Evolutionary conservation across 2,329 filamentous ascomycete genomes (phyloP), one percentile per base, ranked within the genome.

Genomic region (Metarhizium robertsii): DNA sequence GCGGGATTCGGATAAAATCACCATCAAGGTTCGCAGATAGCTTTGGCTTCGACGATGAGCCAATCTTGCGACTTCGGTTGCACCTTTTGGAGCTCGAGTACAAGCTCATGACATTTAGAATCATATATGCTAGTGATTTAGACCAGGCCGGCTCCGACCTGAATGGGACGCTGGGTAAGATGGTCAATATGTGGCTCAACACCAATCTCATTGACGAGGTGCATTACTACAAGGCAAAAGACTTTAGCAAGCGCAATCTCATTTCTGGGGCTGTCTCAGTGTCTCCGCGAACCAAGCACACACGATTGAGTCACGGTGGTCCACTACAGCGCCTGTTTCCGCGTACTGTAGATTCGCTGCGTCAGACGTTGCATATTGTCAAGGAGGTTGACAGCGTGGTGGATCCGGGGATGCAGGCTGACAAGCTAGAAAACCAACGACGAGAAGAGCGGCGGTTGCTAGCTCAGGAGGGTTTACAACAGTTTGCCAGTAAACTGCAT

Each of bases 71-170:
- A 6, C 61, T 66, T 52, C 58, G 60, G 45, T 60, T 66, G 32
- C 64, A 66, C 48, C 60, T 66, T 2, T 55, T 66, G 46, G 64
- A 66, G 55, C 59, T 66, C n/a, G 65, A 66, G 49, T 66, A 61
- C 59, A 66, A 66, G 60, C 61, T 66, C 36, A 58, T 59, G 57
- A 64, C 64, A 10, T 66, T 61, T 32, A 63, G 59, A 30, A 58
- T 66, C 42, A 60, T 66, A 4, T 66, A 66, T 47, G 65, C 64
- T n/a, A 66, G 65, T 59, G 64, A 65, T 58, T 54, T 66, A 7
- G 56, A 58, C 38, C 58, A 59, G 36, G 42, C 46, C 4, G 52
- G 55, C 11, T 61, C 61, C 13, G 58, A 64, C 43, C 54, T 66
- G 4, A 40, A 53, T n/a, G 52, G 50, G 46, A 65, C 62, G 6